Conservation (phyloP, 805 yeast genomes). For the Myxozyma vanderwaltii region DNA sequence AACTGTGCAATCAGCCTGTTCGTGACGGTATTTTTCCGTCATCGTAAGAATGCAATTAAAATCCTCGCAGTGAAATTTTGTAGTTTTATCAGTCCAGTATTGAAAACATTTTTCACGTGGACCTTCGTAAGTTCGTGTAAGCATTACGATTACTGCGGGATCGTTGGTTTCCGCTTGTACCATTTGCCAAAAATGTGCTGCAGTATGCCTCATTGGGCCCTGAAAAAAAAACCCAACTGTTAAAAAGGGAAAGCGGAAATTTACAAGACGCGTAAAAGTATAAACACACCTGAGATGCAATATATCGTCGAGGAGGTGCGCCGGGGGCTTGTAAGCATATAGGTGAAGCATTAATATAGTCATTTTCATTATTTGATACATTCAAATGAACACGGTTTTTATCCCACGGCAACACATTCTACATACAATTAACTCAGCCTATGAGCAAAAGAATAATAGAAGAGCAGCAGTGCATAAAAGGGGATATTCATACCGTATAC, state of each 20-base stretch:
- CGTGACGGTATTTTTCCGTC: not conserved
- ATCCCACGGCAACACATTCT: conserved; percentile 69
- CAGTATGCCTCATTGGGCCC: conserved; percentile 77
- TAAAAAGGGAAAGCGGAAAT: not conserved
- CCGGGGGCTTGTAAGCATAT: conserved; percentile 47
- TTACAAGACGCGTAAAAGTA: not conserved
- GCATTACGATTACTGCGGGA: conserved; percentile 63
- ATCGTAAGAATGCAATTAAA: conserved; percentile 12
- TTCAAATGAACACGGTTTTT: conserved; percentile 66
- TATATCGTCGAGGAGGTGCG: conserved; percentile 37
- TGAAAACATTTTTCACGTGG: conserved; percentile 79
- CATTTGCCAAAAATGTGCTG: conserved; percentile 84
- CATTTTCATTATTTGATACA: conserved; percentile 40
- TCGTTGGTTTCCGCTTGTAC: conserved; percentile 69
- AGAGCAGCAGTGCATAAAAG: not conserved
- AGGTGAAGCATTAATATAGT: conserved; percentile 88
- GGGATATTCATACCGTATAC: conserved; percentile 1
- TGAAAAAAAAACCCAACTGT: conserved; percentile 45
- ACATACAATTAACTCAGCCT: too few relatives aligned
- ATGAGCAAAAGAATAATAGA: not conserved
- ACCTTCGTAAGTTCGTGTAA: conserved; percentile 75
- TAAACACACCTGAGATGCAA: conserved; percentile 46
- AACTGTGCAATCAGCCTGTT: conserved; percentile 32
- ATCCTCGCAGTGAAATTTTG: conserved; percentile 1
- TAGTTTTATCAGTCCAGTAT: conserved; percentile 68